Percentiles rank a stretch among this genome's conserved stretches.
These are phyloP conservation scores for Crassisporium funariophilum DNA, from an alignment of 768 basidiomycete species.

Conservation along the genomic window DNA sequence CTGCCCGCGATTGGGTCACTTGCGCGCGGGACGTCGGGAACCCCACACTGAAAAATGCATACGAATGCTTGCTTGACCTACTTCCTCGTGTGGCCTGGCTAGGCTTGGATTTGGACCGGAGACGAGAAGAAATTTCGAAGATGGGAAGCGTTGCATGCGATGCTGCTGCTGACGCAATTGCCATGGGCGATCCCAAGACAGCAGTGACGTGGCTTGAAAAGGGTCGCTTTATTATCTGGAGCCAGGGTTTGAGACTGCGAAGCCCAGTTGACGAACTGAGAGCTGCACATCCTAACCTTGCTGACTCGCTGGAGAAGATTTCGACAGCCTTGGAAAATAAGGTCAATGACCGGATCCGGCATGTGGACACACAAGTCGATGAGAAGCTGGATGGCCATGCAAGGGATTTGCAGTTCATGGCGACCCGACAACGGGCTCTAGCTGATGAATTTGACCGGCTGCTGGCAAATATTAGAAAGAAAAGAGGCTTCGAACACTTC, in stretches of 20 bases:
- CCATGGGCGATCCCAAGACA: constrained; percentile 4
- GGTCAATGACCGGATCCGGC: neutral
- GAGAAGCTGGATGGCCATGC: neutral
- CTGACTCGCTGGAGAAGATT: constrained; percentile 8
- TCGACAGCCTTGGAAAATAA: constrained; percentile 8
- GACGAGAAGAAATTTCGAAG: neutral
- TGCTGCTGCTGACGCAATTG: constrained; percentile 14
- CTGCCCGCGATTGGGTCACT: too few species aligned
- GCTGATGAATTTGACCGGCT: constrained; percentile 17
- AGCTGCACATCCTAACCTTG: constrained; percentile 3
- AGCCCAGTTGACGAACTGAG: constrained; percentile 15
- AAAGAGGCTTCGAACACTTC: constrained; percentile 19
- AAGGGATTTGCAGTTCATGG: constrained; percentile 7
- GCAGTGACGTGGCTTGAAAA: constrained; percentile 17
- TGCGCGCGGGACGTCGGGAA: too few species aligned
- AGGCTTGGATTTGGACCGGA: constrained; percentile 1
- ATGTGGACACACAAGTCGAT: neutral
- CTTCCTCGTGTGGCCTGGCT: constrained; percentile 12
- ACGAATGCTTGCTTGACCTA: constrained; percentile 6
- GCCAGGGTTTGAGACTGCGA: constrained; percentile 13
- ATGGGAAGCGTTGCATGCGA: constrained; percentile 1
- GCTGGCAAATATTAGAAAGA: constrained; percentile 11
- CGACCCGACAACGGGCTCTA: constrained; percentile 3
- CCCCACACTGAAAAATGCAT: constrained; percentile 2
- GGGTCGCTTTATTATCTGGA: constrained; percentile 18